These are phyloP conservation scores for Ephemerocybe angulata DNA, from an alignment of 768 basidiomycete genomes.

Conservation along the genomic window DNA sequence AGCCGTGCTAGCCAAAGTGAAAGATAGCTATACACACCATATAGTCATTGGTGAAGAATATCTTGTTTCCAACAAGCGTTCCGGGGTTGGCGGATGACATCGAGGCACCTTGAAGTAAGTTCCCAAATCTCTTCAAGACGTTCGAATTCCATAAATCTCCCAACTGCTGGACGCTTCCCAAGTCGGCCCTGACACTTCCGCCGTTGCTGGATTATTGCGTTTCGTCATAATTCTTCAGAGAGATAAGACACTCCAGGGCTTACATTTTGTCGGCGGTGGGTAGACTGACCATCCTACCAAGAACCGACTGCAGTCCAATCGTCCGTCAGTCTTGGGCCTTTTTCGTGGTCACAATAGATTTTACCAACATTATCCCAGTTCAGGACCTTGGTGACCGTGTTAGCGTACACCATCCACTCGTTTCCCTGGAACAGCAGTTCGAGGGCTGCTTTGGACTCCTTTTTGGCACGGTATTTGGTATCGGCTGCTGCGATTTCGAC, in stretches of 20 bases:
- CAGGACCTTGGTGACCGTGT: conserved; percentile 50
- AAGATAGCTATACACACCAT: too few relatives aligned
- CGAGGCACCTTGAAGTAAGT: conserved; percentile 33
- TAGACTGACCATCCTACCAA: conserved; percentile 66
- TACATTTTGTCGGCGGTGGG: conserved; percentile 48
- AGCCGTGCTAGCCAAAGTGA: too few relatives aligned
- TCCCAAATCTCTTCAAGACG: conserved; percentile 36
- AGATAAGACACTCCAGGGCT: conserved; percentile 13
- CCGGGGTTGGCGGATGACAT: conserved; percentile 61
- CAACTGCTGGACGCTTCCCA: conserved; percentile 47
- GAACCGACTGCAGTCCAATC: conserved; percentile 54
- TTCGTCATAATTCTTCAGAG: too few relatives aligned
- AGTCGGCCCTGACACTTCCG: conserved; percentile 52
- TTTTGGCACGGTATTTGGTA: conserved; percentile 50
- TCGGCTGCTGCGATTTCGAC: conserved; percentile 58
- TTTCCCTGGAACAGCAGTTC: conserved; percentile 54
- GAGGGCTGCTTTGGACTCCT: conserved; percentile 44
- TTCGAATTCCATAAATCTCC: conserved; percentile 50
- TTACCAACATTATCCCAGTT: conserved; percentile 74
- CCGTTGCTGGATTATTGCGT: too few relatives aligned
- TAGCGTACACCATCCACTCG: conserved; percentile 68
- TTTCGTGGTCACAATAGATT: background rate
- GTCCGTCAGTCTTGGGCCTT: too few relatives aligned
- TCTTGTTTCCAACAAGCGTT: conserved; percentile 49
- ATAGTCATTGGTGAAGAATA: conserved; percentile 70